Base-by-base conservation (phyloP, 495 filamentous ascomycete genomes). In the Lineolata rhizophorae region DNA sequence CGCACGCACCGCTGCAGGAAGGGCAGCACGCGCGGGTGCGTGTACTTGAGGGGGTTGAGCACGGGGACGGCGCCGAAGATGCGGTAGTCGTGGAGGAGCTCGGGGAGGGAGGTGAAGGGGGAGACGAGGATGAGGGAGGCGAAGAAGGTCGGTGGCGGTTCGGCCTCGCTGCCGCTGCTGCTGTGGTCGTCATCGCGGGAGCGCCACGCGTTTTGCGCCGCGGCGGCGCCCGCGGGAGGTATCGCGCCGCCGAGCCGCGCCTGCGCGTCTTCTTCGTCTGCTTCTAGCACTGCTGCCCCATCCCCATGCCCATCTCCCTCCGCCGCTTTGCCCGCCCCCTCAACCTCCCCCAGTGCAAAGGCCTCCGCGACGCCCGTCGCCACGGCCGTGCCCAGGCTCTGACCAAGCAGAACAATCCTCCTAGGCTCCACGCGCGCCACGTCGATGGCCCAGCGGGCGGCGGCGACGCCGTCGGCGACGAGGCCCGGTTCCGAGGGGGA, bases 311-410 rank as follows among this genome's bases (percentile, higher is more conserved):
- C n/a, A n/a, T n/a, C n/a, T n/a, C n/a, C n/a, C n/a, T n/a, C n/a
- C n/a, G n/a, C n/a, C n/a, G n/a, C n/a, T n/a, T n/a, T n/a, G n/a
- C n/a, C n/a, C n/a, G n/a, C n/a, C n/a, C n/a, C n/a, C n/a, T n/a
- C n/a, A n/a, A n/a, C n/a, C 1, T 33, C 29, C 2, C 5, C n/a
- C 55, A 47, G 57, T 2, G 60, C 54, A 38, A 77, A 84, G 21
- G 66, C 60, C 40, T 87, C 74, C 0, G 67, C 69, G 1, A 77
- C 67, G 13, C 62, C 84, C 14, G 69, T 53, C 10, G 70, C 67
- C 1, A 94, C 76, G 1, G 78, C 85, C 5, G 87, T 91, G 18
- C 87, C 87, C 2, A 97, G 69, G 37, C 72, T 81, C 35, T 93
- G 84, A 27, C 84, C 85, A n/a, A 84, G 49, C 26, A 94, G 57